These are phyloP conservation scores for Sphaerulina vaccinii DNA, from an alignment of 2,329 filamentous ascomycete species.

Conservation along the genomic window DNA sequence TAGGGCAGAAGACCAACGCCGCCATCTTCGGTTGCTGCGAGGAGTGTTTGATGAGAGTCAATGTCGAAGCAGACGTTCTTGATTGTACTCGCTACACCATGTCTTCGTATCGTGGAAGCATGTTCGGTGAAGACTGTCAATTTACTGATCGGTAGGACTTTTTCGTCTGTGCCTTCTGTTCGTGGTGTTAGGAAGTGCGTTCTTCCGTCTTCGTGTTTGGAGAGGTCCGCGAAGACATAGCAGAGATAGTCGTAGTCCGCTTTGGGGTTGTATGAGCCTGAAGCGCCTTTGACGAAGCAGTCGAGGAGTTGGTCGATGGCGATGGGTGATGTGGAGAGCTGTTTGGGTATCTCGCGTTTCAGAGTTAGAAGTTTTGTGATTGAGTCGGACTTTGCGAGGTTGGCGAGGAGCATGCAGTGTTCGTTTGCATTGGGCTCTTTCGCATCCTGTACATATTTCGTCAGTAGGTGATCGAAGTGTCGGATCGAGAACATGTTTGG, in stretches of 20 bases:
- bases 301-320: constrained; percentile 91
- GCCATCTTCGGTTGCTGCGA: constrained; percentile 58
- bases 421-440: constrained; percentile 81
- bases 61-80: constrained; percentile 91
- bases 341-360: constrained; percentile 66
- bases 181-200: constrained; percentile 49
- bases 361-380: constrained; percentile 67
- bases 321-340: constrained; percentile 68
- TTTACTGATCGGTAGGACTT: constrained; percentile 83
- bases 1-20: constrained; percentile 84
- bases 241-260: constrained; percentile 90
- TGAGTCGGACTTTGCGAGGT: constrained; percentile 77
- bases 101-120: constrained; percentile 74
- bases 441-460: constrained; percentile 53
- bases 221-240: constrained; percentile 90
- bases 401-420: constrained; percentile 87
- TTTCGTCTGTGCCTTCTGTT: constrained; percentile 36
- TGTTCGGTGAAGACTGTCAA: constrained; percentile 94
- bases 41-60: constrained; percentile 63
- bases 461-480: not conserved
- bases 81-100: constrained; percentile 93
- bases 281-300: constrained; percentile 89
- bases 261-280: constrained; percentile 76
- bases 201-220: constrained; percentile 69
- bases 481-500: not conserved